Percentiles rank a stretch among this genome's conserved stretches.
phyloP scores from a whole-genome alignment of 106 monocot genomes.

The Phalaenopsis aphrodite region DNA sequence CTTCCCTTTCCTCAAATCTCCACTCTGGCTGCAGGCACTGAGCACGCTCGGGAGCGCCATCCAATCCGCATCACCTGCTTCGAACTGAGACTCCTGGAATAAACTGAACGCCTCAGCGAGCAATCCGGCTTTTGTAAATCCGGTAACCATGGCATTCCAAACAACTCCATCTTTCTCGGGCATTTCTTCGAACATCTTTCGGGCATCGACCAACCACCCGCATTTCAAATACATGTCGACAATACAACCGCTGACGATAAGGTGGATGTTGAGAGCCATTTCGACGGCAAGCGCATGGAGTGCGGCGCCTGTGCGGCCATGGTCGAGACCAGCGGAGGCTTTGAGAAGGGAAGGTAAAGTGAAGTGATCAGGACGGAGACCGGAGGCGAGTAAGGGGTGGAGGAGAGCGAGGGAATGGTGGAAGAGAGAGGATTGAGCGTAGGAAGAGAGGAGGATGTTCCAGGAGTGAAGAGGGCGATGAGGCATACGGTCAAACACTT shows the following conservation, averaged over 20 bases:
- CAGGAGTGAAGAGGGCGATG: constrained; percentile 39
- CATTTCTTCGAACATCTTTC: constrained; percentile 36
- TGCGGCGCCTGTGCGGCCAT: constrained; percentile 8
- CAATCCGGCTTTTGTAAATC: constrained; percentile 28
- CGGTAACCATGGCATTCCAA: constrained; percentile 62
- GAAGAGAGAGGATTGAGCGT: constrained; percentile 14
- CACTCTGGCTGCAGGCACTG: constrained; percentile 33
- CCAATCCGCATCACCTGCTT: constrained; percentile 18
- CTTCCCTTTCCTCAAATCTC: constrained; percentile 47
- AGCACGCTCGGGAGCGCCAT: constrained; percentile 51
- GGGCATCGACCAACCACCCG: constrained; percentile 30
- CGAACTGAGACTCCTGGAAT: constrained; percentile 20
- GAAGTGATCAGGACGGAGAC: constrained; percentile 49
- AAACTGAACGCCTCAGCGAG: constrained; percentile 12
- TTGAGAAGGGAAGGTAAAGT: constrained; percentile 52
- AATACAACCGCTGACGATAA: constrained; percentile 32
- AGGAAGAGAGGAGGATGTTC: constrained; percentile 60
- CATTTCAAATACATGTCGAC: constrained; percentile 68
- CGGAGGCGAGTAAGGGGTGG: constrained; percentile 6
- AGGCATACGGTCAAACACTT: constrained; percentile 51
- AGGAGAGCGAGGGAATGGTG: constrained; percentile 20
- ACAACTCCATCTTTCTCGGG: constrained; percentile 28
- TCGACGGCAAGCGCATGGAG: constrained; percentile 37
- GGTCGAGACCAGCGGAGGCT: constrained; percentile 15
- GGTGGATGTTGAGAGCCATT: constrained; percentile 23